Percentiles rank a stretch among this genome's conserved stretches.
Evolutionary conservation across 352 stramenopile species (phyloP).

Genomic region (Phytophthora multivora): DNA sequence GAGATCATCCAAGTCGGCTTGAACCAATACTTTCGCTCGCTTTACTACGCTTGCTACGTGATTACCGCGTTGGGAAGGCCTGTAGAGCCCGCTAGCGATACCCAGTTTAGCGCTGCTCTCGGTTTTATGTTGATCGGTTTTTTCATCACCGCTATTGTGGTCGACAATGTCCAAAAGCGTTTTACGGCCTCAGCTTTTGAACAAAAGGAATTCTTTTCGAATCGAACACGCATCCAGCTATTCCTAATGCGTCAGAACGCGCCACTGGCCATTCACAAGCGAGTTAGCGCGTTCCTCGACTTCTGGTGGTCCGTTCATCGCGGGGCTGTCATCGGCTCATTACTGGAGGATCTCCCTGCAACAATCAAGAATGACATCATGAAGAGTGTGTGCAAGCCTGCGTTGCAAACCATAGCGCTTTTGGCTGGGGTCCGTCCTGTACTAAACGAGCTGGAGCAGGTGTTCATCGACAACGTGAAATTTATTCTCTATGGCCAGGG

Average conservation of each 20-base stretch:
- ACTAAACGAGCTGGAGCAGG: constrained; percentile 47
- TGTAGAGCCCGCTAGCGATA: constrained; percentile 57
- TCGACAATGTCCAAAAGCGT: constrained; percentile 80
- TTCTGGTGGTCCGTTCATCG: constrained; percentile 80
- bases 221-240: constrained; percentile 60
- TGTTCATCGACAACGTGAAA: constrained; percentile 67
- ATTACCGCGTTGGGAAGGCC: constrained; percentile 50
- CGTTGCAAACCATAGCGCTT: constrained; percentile 55
- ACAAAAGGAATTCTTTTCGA: constrained; percentile 76
- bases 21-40: constrained; percentile 65
- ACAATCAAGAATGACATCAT: constrained; percentile 68
- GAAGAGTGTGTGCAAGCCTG: constrained; percentile 63
- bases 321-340: constrained; percentile 59
- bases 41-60: constrained; percentile 71
- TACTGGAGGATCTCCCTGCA: constrained; percentile 62
- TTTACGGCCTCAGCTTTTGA: constrained; percentile 77
- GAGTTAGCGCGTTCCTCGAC: constrained; percentile 71
- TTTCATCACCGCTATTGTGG: constrained; percentile 72
- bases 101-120: constrained; percentile 55
- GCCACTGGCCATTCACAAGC: constrained; percentile 58
- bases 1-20: constrained; percentile 30
- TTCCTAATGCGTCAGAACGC: constrained; percentile 72
- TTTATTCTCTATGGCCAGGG: constrained; percentile 76
- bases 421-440: constrained; percentile 53
- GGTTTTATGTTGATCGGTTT: constrained; percentile 78